phyloP scores from a whole-genome alignment of 129 eudicot species.

The Dittrichia graveolens region DNA sequence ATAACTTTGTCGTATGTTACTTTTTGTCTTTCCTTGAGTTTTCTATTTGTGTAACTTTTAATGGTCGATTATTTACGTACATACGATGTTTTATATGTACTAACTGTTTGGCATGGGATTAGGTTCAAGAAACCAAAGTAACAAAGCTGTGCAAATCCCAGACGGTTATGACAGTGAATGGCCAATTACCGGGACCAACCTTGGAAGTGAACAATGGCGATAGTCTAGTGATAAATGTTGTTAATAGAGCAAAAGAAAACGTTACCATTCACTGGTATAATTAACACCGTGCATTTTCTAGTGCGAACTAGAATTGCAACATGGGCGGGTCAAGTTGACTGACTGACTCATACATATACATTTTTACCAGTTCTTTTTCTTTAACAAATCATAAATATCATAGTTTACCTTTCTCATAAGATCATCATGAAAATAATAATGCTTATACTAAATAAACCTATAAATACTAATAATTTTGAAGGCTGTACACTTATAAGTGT shows the following conservation, averaged over 20 bases:
- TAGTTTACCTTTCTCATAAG: no score
- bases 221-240: slow-evolving; percentile 74
- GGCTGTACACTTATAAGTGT: background rate
- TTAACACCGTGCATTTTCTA: slow-evolving; percentile 5
- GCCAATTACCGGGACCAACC: slow-evolving; percentile 90
- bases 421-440: no score
- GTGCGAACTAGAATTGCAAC: background rate
- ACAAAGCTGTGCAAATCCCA: slow-evolving; percentile 87
- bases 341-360: no score
- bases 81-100: background rate
- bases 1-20: slow-evolving; percentile 72
- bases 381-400: no score
- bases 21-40: background rate
- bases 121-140: slow-evolving; percentile 92
- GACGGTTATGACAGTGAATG: slow-evolving; percentile 77
- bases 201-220: slow-evolving; percentile 90
- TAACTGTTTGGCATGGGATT: slow-evolving; percentile 33
- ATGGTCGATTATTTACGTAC: background rate
- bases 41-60: background rate
- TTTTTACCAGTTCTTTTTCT: no score
- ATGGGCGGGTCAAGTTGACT: background rate
- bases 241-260: slow-evolving; percentile 78
- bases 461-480: no score
- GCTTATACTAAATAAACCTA: no score
- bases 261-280: slow-evolving; percentile 93